Percentiles rank a stretch among this genome's conserved stretches.
These are phyloP conservation scores for Dianthus caryophyllus DNA, from an alignment of 148 eudicot genomes.

Conservation along the genomic window DNA sequence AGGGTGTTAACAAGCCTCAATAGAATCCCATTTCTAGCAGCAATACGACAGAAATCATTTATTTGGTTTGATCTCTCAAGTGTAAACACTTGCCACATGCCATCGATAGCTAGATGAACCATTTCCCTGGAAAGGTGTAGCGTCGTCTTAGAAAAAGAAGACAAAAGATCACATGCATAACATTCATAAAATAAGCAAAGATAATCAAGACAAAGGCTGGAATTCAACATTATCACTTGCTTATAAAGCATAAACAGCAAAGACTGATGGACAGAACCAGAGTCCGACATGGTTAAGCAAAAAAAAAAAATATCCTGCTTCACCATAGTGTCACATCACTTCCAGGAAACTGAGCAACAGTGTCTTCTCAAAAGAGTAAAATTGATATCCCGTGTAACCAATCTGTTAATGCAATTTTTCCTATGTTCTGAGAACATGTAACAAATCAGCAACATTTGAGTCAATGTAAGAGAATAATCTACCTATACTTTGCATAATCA, in stretches of 20 bases:
- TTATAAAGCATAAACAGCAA: slow-evolving; percentile 2
- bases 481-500: slow-evolving; percentile 96
- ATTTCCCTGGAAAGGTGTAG: slow-evolving; percentile 66
- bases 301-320: neutral
- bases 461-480: slow-evolving; percentile 1
- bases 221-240: neutral
- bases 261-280: neutral
- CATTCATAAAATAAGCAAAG: neutral
- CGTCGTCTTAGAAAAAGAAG: slow-evolving; percentile 7
- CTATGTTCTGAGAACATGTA: neutral
- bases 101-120: slow-evolving; percentile 99
- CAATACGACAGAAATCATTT: slow-evolving; percentile 93
- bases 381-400: neutral
- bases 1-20: slow-evolving; percentile 87
- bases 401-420: neutral
- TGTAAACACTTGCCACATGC: slow-evolving; percentile 98
- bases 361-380: too few species aligned
- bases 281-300: neutral
- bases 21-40: slow-evolving; percentile 87
- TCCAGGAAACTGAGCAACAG: neutral
- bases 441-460: neutral
- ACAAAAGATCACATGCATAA: neutral
- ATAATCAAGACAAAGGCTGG: slow-evolving; percentile 2
- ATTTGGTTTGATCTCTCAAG: slow-evolving; percentile 86
- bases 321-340: neutral